Evolutionary conservation across 345 rosid species (phyloP).

Genomic region (Kernera saxatilis): DNA sequence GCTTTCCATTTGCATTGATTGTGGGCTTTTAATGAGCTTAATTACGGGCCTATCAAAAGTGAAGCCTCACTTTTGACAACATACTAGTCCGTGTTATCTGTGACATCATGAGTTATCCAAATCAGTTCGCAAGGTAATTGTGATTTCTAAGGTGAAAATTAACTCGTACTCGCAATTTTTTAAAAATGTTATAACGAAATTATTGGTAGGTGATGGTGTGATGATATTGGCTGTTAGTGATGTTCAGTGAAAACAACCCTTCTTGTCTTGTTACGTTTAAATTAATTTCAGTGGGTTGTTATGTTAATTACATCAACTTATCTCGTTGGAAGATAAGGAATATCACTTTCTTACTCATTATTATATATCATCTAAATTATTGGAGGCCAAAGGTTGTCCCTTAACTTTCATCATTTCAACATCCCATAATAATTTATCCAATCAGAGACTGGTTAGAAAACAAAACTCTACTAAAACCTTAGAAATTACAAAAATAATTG

Average conservation of each 20-base stretch:
- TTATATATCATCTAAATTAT: background rate
- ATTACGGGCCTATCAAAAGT: background rate
- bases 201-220: background rate
- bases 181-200: background rate
- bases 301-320: constrained; percentile 1
- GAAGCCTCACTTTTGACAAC: background rate
- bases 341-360: constrained; percentile 3
- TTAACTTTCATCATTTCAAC: background rate
- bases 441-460: background rate
- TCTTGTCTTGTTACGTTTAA: background rate
- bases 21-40: background rate
- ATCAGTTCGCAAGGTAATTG: background rate
- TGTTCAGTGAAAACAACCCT: constrained; percentile 7
- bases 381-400: background rate
- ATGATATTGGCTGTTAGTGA: constrained; percentile 11
- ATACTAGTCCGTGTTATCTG: background rate
- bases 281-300: constrained; percentile 15
- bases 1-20: background rate
- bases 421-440: background rate
- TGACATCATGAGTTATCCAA: background rate
- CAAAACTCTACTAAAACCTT: background rate
- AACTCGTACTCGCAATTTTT: background rate
- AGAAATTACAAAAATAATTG: background rate
- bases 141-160: background rate
- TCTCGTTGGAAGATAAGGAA: background rate